A percentile compares a stretch with the other conserved stretches of the same genome.
These are phyloP conservation scores for Exophiala viscosa DNA, from an alignment of 2,329 filamentous ascomycete genomes.

Conservation along the genomic window DNA sequence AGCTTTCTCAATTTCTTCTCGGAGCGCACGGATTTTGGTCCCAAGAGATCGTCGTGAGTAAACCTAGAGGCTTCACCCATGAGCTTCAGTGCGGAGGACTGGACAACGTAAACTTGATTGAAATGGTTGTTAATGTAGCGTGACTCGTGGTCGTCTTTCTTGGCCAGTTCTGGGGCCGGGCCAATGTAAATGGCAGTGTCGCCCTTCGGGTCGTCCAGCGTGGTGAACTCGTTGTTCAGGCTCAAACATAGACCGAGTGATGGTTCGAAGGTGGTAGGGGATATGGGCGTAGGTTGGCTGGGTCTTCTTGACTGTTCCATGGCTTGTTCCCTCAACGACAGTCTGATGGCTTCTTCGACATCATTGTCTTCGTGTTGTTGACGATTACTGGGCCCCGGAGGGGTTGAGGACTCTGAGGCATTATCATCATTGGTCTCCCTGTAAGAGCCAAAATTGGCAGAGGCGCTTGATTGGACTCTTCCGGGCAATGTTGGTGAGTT, in stretches of 20 bases:
- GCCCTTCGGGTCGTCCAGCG: conserved; percentile 26
- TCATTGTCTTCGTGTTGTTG: conserved; percentile 1
- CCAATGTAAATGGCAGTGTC: conserved; percentile 41
- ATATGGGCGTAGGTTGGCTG: neutral
- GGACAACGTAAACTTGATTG: conserved; percentile 32
- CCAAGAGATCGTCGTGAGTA: conserved; percentile 29
- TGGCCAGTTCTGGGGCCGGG: conserved; percentile 27
- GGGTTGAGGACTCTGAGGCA: neutral
- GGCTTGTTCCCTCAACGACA: conserved; percentile 8
- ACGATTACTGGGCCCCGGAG: neutral
- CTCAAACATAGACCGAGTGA: conserved; percentile 7
- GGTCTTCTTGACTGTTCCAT: neutral
- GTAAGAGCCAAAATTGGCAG: too few species aligned
- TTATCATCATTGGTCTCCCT: too few species aligned
- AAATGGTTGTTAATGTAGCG: conserved; percentile 24
- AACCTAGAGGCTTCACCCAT: conserved; percentile 32
- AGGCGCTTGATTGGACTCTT: too few species aligned
- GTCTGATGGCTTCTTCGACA: conserved; percentile 4
- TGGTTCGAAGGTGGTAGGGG: neutral
- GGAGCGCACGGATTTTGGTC: conserved; percentile 29
- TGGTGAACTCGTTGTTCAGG: conserved; percentile 25
- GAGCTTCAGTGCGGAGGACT: conserved; percentile 32
- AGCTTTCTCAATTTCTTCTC: conserved; percentile 18
- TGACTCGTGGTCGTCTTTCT: conserved; percentile 19
- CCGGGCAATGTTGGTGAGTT: too few species aligned